These are phyloP conservation scores for Cryphonectria japonica DNA, from an alignment of 2,329 filamentous ascomycete species.

Conservation along the genomic window DNA sequence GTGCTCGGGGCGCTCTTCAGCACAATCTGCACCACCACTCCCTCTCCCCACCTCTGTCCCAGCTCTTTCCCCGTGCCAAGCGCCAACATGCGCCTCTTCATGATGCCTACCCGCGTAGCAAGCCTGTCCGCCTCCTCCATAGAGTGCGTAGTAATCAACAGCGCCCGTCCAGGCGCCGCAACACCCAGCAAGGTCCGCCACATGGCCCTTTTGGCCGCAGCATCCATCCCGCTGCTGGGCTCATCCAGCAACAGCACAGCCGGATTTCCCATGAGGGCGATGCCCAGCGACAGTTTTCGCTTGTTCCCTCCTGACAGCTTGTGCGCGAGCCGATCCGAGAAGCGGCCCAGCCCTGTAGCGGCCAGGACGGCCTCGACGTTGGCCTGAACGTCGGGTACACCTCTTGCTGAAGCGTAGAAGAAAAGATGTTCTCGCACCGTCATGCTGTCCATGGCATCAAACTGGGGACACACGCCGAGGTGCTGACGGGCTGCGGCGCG, in stretches of 20 bases:
- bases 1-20: conserved; percentile 76
- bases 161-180: conserved; percentile 70
- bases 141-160: conserved; percentile 87
- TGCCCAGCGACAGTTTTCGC: conserved; percentile 86
- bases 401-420: conserved; percentile 86
- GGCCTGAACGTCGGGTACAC: conserved; percentile 73
- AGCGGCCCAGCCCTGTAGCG: conserved; percentile 76
- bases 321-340: conserved; percentile 73
- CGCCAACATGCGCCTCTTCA: conserved; percentile 84
- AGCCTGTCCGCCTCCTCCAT: conserved; percentile 96
- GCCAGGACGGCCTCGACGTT: conserved; percentile 80
- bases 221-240: conserved; percentile 86
- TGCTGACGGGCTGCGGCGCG: conserved; percentile 73
- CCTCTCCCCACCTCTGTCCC: conserved; percentile 74
- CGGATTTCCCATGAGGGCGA: conserved; percentile 91
- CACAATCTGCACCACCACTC: conserved; percentile 81
- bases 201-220: conserved; percentile 89
- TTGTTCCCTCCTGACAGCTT: conserved; percentile 90
- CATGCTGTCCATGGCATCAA: conserved; percentile 88
- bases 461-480: conserved; percentile 90
- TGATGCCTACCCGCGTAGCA: conserved; percentile 81
- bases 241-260: conserved; percentile 87
- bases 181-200: conserved; percentile 77
- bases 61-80: conserved; percentile 76
- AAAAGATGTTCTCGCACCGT: conserved; percentile 83